phyloP scores from a whole-genome alignment of 2,329 filamentous ascomycete species.

The Pseudopyricularia cyperi region DNA sequence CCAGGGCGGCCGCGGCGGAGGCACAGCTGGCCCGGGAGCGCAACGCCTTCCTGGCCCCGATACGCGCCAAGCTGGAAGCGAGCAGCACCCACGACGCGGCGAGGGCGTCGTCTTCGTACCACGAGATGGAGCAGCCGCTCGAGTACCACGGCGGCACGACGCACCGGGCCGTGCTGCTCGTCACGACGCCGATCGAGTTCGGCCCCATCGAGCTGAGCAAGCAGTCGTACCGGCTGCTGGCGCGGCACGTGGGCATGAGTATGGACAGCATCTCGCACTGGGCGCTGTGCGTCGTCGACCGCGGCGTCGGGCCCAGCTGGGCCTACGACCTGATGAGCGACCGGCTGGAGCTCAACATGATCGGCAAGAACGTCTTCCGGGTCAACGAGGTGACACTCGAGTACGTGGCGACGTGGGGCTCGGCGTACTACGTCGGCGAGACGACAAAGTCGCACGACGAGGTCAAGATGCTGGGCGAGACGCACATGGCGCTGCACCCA shows the following conservation, averaged over 20 bases:
- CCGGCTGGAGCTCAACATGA: constrained; percentile 12
- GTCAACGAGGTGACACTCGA: constrained; percentile 15
- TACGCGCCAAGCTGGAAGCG: background rate
- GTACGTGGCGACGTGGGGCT: constrained; percentile 15
- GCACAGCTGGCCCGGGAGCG: background rate
- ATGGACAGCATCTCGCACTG: constrained; percentile 16
- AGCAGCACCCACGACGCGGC: background rate
- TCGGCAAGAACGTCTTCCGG: constrained; percentile 15
- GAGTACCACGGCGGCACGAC: background rate
- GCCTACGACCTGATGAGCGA: constrained; percentile 19
- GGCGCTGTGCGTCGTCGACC: constrained; percentile 15
- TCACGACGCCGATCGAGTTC: constrained; percentile 16
- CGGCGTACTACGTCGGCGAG: constrained; percentile 18
- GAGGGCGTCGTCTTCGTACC: background rate
- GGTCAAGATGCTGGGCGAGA: constrained; percentile 15
- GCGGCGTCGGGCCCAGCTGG: constrained; percentile 10
- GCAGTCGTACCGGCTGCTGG: constrained; percentile 13
- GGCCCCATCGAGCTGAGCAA: constrained; percentile 14
- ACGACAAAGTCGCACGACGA: constrained; percentile 16
- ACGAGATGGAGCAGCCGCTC: constrained; percentile 1
- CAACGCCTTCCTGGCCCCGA: constrained; percentile 1
- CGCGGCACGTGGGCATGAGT: constrained; percentile 16
- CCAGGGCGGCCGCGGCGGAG: background rate
- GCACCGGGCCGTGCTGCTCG: constrained; percentile 12
- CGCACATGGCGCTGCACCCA: constrained; percentile 10